Percentiles rank a stretch among this genome's conserved stretches.
These are phyloP conservation scores for Dactylonectria macrodidyma DNA, from an alignment of 2,329 filamentous ascomycete genomes.

Conservation along the genomic window DNA sequence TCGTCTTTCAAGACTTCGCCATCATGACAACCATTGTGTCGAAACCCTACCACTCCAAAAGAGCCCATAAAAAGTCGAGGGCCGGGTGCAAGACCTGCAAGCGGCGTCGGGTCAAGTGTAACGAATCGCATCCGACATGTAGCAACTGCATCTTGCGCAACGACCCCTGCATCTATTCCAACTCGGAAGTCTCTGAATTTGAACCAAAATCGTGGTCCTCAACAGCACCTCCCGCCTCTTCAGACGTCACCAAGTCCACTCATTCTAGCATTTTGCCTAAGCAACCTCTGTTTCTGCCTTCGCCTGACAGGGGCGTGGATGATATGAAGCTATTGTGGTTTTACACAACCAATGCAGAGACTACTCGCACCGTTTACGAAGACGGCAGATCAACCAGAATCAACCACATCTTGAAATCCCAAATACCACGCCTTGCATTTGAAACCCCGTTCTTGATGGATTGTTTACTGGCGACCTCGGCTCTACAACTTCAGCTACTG, in stretches of 20 bases:
- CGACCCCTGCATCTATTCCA: constrained; percentile 63
- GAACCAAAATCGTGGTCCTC: not conserved
- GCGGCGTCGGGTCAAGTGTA: constrained; percentile 68
- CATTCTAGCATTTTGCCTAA: constrained; percentile 11
- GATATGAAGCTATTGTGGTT: constrained; percentile 71
- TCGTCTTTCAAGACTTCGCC: too few species aligned
- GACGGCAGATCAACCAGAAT: constrained; percentile 52
- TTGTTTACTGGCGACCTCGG: constrained; percentile 65
- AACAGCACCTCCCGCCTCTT: not conserved
- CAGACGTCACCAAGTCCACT: constrained; percentile 4
- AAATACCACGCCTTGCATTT: constrained; percentile 66
- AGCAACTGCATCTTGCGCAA: constrained; percentile 63
- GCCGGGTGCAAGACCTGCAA: constrained; percentile 69
- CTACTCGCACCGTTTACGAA: too few species aligned
- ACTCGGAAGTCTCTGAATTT: constrained; percentile 18
- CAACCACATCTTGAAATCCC: constrained; percentile 57
- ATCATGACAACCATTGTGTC: too few species aligned
- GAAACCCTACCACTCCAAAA: constrained; percentile 58
- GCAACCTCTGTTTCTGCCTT: constrained; percentile 50
- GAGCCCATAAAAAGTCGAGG: constrained; percentile 69
- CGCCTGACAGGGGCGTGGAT: constrained; percentile 49
- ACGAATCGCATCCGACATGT: constrained; percentile 65
- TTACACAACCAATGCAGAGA: constrained; percentile 56
- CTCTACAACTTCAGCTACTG: constrained; percentile 62
- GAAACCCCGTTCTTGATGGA: constrained; percentile 68